Evolutionary conservation across 2,329 filamentous ascomycete species (phyloP), one percentile per base, ranked within the genome.

Genomic region (Gyromitra esculenta): DNA sequence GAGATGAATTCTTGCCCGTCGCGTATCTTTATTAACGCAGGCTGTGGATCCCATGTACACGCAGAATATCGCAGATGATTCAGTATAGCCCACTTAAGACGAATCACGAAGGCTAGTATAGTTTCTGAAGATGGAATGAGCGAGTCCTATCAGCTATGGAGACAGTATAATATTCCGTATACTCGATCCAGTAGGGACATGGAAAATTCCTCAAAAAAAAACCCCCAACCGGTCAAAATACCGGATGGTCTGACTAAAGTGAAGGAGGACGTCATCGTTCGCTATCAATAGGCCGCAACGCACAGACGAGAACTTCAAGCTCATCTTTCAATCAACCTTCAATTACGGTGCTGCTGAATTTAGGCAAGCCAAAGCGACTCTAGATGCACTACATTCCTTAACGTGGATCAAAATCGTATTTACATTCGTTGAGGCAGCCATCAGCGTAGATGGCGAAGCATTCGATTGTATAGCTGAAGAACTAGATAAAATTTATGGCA

Each of bases 261-360:
- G n/a, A 21, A 67, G n/a, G 31, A 67, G 31, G 31, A 37, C 31
- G 25, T 54, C n/a, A 25, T 31, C 25, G 25, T 4, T 48, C 35
- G 45, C 50, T 43, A 56, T 67, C 13, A 67, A 67, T 56, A 48
- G 45, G 25, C 45, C 31, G n/a, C 4, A 5, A 15, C 25, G 25
- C 9, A 54, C 9, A 54, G 15, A 67, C 39, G 41, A 56, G 13
- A 43, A 67, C n/a, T 67, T 39, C 48, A 67, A 67, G 50, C 41
- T 54, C 13, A 67, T 54, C 43, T 54, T 67, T 25, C 50, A 54
- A 15, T 67, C 63, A 25, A 21, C 35, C 4, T 25, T 35, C 9
- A 18, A 39, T 52, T 67, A 67, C 31, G 48, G 63, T 8, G 41
- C 63, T 43, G 63, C 54, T 35, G 63, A 67, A 37, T 67, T 67